phyloP scores from a whole-genome alignment of 345 rosid genomes.

The Brassica napus region DNA sequence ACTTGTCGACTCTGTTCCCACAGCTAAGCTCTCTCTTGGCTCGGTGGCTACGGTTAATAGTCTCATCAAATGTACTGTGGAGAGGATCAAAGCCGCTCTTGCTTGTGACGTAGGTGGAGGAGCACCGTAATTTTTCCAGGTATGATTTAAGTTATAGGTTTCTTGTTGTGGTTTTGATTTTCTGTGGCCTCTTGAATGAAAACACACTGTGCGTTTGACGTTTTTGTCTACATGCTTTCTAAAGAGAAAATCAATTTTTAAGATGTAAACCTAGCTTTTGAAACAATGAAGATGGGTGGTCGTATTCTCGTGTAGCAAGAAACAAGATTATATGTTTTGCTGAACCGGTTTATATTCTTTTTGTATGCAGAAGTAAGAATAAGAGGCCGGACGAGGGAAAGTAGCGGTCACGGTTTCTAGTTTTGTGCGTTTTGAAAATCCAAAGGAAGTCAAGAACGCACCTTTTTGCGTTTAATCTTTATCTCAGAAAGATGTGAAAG shows the following conservation, averaged over 20 bases:
- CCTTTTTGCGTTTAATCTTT: constrained; percentile 53
- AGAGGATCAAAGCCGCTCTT: constrained; percentile 80
- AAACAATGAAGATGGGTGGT: neutral
- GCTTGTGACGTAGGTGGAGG: constrained; percentile 35
- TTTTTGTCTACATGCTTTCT: neutral
- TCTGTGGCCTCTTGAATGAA: neutral
- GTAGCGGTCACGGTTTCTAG: constrained; percentile 7
- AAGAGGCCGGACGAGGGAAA: neutral
- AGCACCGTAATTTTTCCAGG: constrained; percentile 33
- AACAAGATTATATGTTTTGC: neutral
- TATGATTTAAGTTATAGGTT: neutral
- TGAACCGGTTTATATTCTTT: neutral
- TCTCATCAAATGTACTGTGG: constrained; percentile 90
- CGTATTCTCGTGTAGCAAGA: constrained; percentile 20
- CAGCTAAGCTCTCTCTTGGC: constrained; percentile 87
- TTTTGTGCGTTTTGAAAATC: constrained; percentile 34
- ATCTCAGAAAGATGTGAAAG: constrained; percentile 24
- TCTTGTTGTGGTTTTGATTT: neutral
- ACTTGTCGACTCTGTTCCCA: constrained; percentile 86
- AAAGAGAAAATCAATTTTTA: neutral
- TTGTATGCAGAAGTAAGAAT: constrained; percentile 16
- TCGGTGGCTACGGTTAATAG: constrained; percentile 94
- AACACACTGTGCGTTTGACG: neutral
- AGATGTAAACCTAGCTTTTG: neutral
- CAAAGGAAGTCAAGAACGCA: constrained; percentile 91